Conservation (phyloP, 176 grass and related monocot species). For the Eleusine coracana region DNA sequence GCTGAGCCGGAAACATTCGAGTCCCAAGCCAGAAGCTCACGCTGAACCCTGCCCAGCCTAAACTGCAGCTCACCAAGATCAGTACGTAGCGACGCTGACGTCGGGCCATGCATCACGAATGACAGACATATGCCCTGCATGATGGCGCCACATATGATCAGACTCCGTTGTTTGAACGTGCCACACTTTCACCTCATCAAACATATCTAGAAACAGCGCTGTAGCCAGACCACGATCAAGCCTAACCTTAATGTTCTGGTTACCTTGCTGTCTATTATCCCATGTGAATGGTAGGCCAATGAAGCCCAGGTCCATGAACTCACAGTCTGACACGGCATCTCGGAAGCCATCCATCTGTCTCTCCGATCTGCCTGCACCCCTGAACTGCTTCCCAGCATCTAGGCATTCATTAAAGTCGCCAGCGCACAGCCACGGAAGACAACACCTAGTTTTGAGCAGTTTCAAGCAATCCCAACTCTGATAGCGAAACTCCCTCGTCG, state of each 20-base stretch:
- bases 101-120: neutral
- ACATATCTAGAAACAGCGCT: accelerated
- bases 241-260: neutral
- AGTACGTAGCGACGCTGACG: too few relatives aligned
- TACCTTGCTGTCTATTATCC: neutral
- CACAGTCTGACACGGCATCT: neutral
- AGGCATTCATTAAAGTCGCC: neutral
- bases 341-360: neutral
- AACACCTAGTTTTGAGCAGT: neutral
- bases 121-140: neutral
- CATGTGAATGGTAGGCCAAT: neutral
- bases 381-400: neutral
- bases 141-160: neutral
- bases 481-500: neutral
- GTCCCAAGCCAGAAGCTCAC: too few relatives aligned
- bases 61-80: too few relatives aligned
- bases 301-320: neutral
- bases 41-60: too few relatives aligned
- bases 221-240: neutral
- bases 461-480: neutral
- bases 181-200: neutral
- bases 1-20: neutral
- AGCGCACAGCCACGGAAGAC: neutral
- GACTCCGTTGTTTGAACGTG: neutral
- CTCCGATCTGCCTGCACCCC: accelerated